Evolutionary conservation across 1,284 basidiomycete species (phyloP).

Genomic region (Cronartium quercuum): DNA sequence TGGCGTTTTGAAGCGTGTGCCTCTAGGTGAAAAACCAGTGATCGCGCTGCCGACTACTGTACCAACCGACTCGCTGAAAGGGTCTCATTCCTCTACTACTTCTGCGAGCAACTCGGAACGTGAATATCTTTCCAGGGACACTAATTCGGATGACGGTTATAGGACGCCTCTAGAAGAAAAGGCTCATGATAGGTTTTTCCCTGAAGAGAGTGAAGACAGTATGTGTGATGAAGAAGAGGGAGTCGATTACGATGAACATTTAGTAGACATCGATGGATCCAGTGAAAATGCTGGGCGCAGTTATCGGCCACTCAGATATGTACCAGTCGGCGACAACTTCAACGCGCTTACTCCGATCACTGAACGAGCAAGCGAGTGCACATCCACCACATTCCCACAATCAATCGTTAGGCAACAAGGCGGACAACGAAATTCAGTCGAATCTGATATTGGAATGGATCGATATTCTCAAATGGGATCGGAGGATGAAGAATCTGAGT

Average conservation of each 20-base stretch:
- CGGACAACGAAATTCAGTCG: neutral
- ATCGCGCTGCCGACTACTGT: neutral
- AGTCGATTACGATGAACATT: neutral
- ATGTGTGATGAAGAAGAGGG: conserved; percentile 3
- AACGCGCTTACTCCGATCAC: conserved; percentile 89
- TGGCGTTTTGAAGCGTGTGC: conserved; percentile 16
- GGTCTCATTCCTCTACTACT: neutral
- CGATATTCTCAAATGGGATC: conserved; percentile 2
- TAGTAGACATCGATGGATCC: neutral
- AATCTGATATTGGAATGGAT: neutral
- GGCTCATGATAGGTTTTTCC: neutral
- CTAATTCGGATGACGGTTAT: neutral
- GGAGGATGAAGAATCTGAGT: neutral
- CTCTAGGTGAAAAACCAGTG: conserved; percentile 21
- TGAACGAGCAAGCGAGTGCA: conserved; percentile 81
- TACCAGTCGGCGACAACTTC: conserved; percentile 51
- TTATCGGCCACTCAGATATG: conserved; percentile 19
- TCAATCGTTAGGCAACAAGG: neutral
- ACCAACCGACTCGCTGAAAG: neutral
- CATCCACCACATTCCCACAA: conserved; percentile 48
- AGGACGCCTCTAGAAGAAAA: neutral
- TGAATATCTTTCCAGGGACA: neutral
- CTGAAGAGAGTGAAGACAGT: conserved; percentile 11
- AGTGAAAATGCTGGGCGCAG: conserved; percentile 5
- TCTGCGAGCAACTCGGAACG: neutral